Base-by-base conservation (phyloP, 768 basidiomycete species). In the Kwoniella dendrophila region DNA sequence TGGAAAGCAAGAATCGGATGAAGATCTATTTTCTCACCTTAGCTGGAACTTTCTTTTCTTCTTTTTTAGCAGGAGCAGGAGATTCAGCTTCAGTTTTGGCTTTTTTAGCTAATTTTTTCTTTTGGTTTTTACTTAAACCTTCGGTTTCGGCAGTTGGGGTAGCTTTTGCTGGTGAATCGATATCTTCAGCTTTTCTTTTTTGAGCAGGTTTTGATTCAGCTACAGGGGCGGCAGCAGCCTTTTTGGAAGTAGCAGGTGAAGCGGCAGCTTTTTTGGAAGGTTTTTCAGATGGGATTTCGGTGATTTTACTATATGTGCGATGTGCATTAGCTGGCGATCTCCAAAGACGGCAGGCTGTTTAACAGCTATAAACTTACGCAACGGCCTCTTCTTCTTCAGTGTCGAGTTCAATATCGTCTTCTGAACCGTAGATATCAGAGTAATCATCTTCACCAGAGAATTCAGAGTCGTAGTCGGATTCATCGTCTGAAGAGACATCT, bases 391-490 rank as follows among this genome's bases (percentile, higher is more conserved):
- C 67, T 32, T 73, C 63, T 7, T 70, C 70, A 34, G 84, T 83
- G 3, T 74, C 68, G 33, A 90, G 90, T 70, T 92, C 88, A 69
- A 92, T 89, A 51, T 87, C 88, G 55, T 79, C 78, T 54, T 68
- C 63, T 32, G 75, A 86, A 85, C 84, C 83, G 14, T 72, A 76
- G 22, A 81, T 79, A 5, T 79, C 80, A 24, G 70, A 74, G 66
- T 88, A 83, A 71, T 92, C 82, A 73, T 92, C 90, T 40, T 90
- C 89, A 71, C 92, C 91, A 5, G 88, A 90, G 29, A 62, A 62
- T 36, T 68, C 67, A 26, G 63, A 64, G 73, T 91, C 89, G 32
- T 90, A 89, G 72, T 92, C 91, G 4, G 88, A 90, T 55, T 91
- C 87, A 59, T 89, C 88, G 38, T 83, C 84, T n/a, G 90, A 83